phyloP scores from a whole-genome alignment of 1,284 basidiomycete species.

The Ganoderma boninense region DNA sequence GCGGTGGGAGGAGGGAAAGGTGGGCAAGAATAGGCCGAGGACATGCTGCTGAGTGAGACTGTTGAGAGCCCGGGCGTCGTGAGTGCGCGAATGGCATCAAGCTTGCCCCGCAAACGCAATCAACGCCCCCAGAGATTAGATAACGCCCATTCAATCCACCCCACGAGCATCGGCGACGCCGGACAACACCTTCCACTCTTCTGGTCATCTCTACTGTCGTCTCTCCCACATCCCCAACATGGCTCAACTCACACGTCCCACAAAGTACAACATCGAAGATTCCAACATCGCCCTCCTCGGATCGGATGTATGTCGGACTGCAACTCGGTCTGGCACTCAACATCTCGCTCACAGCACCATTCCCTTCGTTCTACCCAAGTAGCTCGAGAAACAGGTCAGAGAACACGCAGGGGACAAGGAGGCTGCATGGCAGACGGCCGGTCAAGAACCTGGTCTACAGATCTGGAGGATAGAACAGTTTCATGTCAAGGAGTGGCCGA shows the following conservation, averaged over 20 bases:
- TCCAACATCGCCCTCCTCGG: slow-evolving; percentile 70
- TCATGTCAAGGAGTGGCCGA: slow-evolving; percentile 60
- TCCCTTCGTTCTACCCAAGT: background rate
- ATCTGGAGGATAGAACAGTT: slow-evolving; percentile 72
- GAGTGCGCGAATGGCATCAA: background rate
- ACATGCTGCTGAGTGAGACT: slow-evolving; percentile 1
- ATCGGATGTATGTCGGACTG: slow-evolving; percentile 57
- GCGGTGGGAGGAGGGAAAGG: background rate
- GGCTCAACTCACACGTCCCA: slow-evolving; percentile 29
- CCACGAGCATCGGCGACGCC: no score
- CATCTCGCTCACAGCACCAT: background rate
- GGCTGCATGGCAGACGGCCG: slow-evolving; percentile 60
- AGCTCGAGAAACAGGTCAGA: slow-evolving; percentile 67
- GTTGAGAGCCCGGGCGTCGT: background rate
- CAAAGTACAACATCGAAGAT: slow-evolving; percentile 65
- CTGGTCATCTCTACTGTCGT: background rate
- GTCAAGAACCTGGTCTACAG: slow-evolving; percentile 51
- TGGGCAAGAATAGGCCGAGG: background rate
- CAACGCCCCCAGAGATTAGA: background rate
- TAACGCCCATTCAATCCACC: background rate
- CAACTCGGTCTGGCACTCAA: background rate
- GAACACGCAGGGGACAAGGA: slow-evolving; percentile 63
- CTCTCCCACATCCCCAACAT: background rate
- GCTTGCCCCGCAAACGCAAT: background rate
- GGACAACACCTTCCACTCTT: background rate